Evolutionary conservation across 768 basidiomycete genomes (phyloP).

Genomic region (Russula virescens): DNA sequence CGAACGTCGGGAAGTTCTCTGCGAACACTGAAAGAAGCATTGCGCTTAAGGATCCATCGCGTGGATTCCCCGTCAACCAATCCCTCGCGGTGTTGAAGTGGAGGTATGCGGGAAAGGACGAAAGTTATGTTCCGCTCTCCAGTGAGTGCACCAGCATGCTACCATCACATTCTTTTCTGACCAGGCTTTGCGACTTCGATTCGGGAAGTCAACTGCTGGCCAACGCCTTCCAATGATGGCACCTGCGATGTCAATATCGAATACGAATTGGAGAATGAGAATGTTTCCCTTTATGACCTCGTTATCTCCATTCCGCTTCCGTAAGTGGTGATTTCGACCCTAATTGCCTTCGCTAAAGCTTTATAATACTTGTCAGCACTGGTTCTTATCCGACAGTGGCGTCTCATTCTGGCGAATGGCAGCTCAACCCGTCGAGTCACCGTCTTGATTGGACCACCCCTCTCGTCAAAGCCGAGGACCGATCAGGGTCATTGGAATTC

Average conservation of each 20-base stretch:
- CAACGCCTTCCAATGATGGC: slow-evolving; percentile 86
- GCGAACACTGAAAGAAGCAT: slow-evolving; percentile 63
- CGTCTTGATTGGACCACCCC: slow-evolving; percentile 84
- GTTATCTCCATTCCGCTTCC: slow-evolving; percentile 91
- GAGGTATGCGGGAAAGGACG: slow-evolving; percentile 87
- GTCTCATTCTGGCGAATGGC: slow-evolving; percentile 72
- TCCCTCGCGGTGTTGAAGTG: slow-evolving; percentile 86
- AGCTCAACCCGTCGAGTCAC: slow-evolving; percentile 72
- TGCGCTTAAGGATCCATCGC: slow-evolving; percentile 76
- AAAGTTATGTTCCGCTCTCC: slow-evolving; percentile 84
- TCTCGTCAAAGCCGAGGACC: slow-evolving; percentile 52
- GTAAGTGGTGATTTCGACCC: slow-evolving; percentile 42
- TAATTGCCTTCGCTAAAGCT: not conserved
- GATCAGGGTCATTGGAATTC: slow-evolving; percentile 88
- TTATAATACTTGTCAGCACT: slow-evolving; percentile 37
- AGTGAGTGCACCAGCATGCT: slow-evolving; percentile 48
- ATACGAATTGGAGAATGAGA: slow-evolving; percentile 89
- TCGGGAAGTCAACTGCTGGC: slow-evolving; percentile 89
- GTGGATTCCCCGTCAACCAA: slow-evolving; percentile 84
- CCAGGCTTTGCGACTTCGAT: not conserved
- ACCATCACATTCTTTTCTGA: not conserved
- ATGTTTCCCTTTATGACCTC: slow-evolving; percentile 75
- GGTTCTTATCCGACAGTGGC: slow-evolving; percentile 85
- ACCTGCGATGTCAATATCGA: slow-evolving; percentile 93
- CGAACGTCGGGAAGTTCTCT: slow-evolving; percentile 83